Base-by-base conservation (phyloP, 2,329 filamentous ascomycete species). In the Neonectria coccinea region DNA sequence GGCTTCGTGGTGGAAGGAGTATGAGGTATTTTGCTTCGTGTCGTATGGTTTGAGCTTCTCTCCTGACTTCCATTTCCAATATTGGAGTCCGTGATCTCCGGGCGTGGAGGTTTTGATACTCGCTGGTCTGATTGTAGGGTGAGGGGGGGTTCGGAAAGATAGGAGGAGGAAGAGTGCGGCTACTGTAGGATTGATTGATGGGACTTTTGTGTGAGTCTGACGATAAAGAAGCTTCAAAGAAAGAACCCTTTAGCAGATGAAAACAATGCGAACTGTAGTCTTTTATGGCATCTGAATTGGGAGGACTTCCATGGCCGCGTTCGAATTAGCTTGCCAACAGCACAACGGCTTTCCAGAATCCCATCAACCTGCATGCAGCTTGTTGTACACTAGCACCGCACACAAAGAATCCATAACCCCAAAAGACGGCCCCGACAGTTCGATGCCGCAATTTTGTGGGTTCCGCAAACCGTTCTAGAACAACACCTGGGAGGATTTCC, bases 381-480 rank as follows among this genome's bases (percentile, higher is more conserved):
- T n/a, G 6, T n/a, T n/a, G 6, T 33, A 14, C n/a, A 31, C 27
- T 29, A 31, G 31, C 25, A 29, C n/a, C 31, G 9, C 25, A 25
- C 25, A 25, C 25, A 25, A 25, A 25, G 25, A 25, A 25, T 3
- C 36, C 53, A 62, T 31, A 36, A 56, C 39, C 22, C 20, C 14
- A 22, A 9, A 18, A 25, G 9, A 16, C 61, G 55, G 55, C 54
- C 50, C 55, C 61, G 61, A 64, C 42, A 29, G 31, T 27, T 27
- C 50, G 50, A 59, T 55, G 56, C 61, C 61, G 61, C 61, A 64
- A 59, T 56, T 39, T 51, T 45, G 61, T 59, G 61, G 61, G 56
- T n/a, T 59, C 20, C 20, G n/a, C 25, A n/a, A 31, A 10, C 51
- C 39, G 52, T 52, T 59, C 56, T 64, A 64, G 61, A 59, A 64